Evolutionary conservation across 345 rosid genomes (phyloP).

Genomic region (Brassica juncea): DNA sequence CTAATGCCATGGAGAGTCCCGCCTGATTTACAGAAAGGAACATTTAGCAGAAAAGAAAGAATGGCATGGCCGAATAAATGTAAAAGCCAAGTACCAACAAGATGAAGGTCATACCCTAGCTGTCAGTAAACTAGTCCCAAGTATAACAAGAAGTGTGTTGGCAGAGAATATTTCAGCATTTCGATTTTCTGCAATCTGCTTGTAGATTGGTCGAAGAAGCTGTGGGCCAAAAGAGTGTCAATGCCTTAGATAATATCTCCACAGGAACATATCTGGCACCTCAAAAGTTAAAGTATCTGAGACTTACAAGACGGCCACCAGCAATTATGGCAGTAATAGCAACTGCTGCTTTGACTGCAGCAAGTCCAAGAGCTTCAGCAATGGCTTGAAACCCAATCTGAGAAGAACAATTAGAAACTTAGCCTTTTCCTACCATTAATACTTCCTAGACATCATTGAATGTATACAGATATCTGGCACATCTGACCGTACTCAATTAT

Average conservation of each 20-base stretch:
- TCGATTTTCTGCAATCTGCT: conserved; percentile 93
- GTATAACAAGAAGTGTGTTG: conserved; percentile 89
- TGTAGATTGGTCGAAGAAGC: conserved; percentile 98
- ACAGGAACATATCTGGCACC: neutral
- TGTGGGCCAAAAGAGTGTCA: conserved; percentile 39
- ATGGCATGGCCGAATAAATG: neutral
- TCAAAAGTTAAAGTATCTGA: neutral
- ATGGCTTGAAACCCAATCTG: conserved; percentile 98
- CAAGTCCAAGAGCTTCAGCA: conserved; percentile 97
- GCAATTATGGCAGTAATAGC: conserved; percentile 96
- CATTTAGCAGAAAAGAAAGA: neutral
- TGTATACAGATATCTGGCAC: conserved; percentile 12
- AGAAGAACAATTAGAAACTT: conserved; percentile 38
- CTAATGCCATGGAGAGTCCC: conserved; percentile 99
- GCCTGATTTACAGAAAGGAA: conserved; percentile 57
- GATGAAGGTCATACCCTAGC: conserved; percentile 73
- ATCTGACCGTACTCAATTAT: conserved; percentile 63
- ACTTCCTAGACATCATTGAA: conserved; percentile 5
- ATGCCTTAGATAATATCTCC: conserved; percentile 20
- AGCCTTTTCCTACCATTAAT: conserved; percentile 3
- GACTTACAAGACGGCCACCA: conserved; percentile 92
- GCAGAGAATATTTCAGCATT: conserved; percentile 99
- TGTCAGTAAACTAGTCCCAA: conserved; percentile 97
- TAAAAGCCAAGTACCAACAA: conserved; percentile 27
- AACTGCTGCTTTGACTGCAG: conserved; percentile 92